Percentiles rank a stretch among this genome's conserved stretches.
Evolutionary conservation across 768 basidiomycete genomes (phyloP).

Genomic region (Neoboletus magnificus): DNA sequence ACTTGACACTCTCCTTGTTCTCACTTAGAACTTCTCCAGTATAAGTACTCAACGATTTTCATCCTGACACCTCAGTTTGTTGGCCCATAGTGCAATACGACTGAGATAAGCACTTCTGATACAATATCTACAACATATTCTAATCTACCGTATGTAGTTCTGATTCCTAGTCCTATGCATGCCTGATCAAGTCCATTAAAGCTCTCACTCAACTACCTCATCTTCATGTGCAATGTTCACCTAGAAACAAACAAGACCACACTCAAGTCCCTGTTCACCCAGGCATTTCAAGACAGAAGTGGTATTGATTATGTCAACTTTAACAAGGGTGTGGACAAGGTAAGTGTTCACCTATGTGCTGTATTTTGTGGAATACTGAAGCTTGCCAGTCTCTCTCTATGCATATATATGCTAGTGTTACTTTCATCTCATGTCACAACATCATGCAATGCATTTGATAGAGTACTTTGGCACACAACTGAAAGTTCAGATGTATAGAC

Average conservation of each 20-base stretch:
- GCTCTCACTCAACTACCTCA: conserved; percentile 61
- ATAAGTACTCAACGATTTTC: too few relatives aligned
- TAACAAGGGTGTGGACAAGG: conserved; percentile 71
- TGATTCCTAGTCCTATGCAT: too few relatives aligned
- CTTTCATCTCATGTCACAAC: conserved; percentile 58
- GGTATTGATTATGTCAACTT: conserved; percentile 76
- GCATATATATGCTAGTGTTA: conserved; percentile 52
- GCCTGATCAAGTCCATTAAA: too few relatives aligned
- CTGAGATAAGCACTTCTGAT: too few relatives aligned
- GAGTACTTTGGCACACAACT: conserved; percentile 39
- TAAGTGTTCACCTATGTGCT: conserved; percentile 30
- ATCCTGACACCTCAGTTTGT: too few relatives aligned
- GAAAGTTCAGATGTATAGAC: conserved; percentile 44
- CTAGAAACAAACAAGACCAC: conserved; percentile 80
- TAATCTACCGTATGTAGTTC: too few relatives aligned
- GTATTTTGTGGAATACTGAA: background rate
- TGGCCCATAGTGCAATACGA: too few relatives aligned
- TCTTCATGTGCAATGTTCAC: conserved; percentile 69
- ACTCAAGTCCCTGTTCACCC: conserved; percentile 54
- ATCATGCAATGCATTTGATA: conserved; percentile 44
- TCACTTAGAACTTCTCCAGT: too few relatives aligned
- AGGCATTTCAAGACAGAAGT: conserved; percentile 32
- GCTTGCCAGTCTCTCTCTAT: too few relatives aligned
- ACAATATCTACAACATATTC: too few relatives aligned
- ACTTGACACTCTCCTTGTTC: too few relatives aligned